Base-by-base conservation (phyloP, 805 yeast genomes). In the Wickerhamiella allomyrinae region DNA sequence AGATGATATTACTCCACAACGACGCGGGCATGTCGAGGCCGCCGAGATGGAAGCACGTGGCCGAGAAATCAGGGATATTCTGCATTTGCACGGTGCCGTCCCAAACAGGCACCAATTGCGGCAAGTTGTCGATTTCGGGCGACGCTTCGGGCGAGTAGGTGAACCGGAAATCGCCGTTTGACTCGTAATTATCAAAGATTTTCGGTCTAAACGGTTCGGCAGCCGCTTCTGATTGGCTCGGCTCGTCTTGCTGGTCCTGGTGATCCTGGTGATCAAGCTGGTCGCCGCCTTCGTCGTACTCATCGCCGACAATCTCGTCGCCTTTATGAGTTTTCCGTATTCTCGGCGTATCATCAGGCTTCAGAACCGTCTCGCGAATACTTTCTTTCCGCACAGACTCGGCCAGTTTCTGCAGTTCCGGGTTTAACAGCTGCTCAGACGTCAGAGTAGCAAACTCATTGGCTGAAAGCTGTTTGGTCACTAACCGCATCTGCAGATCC, bases 241-340 rank as follows among this genome's bases (percentile, higher is more conserved):
- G n/a, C 21, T 51, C 53, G 19, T 46, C 46, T 7, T 45, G 52
- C 5, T 44, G 42, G 3, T 41, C 34, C 22, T 44, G 40, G 29
- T 34, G 43, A 35, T 25, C 23, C 45, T 39, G 13, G 13, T 24
- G 9, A 11, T 24, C 29, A 11, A 24, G 29, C n/a, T 11, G 29
- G 9, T n/a, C 29, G 29, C 13, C n/a, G n/a, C n/a, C n/a, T 25
- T 25, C 24, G 13, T 15, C 34, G 33, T 67, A 72, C 20, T 68
- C 73, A 34, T 59, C 64, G 43, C 80, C 93, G 5, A 83, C 69
- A n/a, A 81, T 58, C 54, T 81, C 87, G 47, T 86, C 94, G 20
- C 95, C 95, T 57, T 80, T 82, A 57, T 85, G 94, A 3, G 95
- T 83, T 52, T 85, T 69, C 50, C 84, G 69, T 49, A 83, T 74